Evolutionary conservation across 257 asterid species (phyloP).

Genomic region (Salvia hispanica): DNA sequence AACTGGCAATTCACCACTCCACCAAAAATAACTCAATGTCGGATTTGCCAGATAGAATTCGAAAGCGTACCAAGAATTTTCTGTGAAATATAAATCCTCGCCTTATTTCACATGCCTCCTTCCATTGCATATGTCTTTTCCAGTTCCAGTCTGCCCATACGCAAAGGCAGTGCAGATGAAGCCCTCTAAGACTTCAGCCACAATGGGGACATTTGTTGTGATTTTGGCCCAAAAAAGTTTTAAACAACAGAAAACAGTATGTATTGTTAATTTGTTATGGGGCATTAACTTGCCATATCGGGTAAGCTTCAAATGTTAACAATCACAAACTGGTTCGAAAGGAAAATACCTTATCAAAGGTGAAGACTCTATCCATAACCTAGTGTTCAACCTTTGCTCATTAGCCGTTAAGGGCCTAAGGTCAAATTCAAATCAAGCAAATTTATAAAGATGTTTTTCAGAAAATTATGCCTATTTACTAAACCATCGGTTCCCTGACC

Average conservation of each 20-base stretch:
- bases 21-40: constrained; percentile 31
- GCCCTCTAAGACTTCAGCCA: constrained; percentile 75
- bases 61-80: constrained; percentile 10
- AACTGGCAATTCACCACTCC: constrained; percentile 82
- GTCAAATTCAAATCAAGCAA: constrained; percentile 21
- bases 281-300: constrained; percentile 3
- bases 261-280: background rate
- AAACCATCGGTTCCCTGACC: background rate
- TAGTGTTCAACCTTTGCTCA: constrained; percentile 60
- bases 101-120: constrained; percentile 84
- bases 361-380: constrained; percentile 69
- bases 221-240: constrained; percentile 83
- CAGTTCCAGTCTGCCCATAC: constrained; percentile 85
- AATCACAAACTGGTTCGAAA: constrained; percentile 16
- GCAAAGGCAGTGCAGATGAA: constrained; percentile 86
- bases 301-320: background rate
- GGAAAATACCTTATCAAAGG: constrained; percentile 71
- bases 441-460: background rate
- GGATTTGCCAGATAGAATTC: background rate
- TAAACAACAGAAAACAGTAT: background rate
- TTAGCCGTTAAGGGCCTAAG: constrained; percentile 70
- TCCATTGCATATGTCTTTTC: constrained; percentile 82
- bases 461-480: background rate
- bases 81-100: constrained; percentile 17
- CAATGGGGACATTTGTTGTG: constrained; percentile 86